phyloP scores from a whole-genome alignment of 2,329 filamentous ascomycete genomes.

The Periconia digitata region DNA sequence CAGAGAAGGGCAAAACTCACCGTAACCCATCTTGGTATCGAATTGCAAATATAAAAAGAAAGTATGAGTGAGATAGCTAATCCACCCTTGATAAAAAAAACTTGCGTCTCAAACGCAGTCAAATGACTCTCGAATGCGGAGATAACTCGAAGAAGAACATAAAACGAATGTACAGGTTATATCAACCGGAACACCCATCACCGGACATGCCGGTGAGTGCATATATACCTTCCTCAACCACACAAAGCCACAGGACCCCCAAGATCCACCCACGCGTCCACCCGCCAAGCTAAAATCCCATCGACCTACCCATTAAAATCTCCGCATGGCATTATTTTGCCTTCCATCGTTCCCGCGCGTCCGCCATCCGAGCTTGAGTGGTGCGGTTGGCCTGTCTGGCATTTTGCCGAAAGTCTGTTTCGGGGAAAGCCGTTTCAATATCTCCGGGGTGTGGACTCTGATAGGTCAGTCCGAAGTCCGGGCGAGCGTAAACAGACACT shows the following conservation, averaged over 20 bases:
- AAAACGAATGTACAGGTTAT: not conserved
- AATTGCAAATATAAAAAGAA: not conserved
- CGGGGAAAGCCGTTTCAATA: not conserved
- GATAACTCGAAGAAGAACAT: not conserved
- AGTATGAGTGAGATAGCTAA: not conserved
- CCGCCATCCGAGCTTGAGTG: not conserved
- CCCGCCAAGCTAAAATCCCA: not conserved
- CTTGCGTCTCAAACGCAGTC: not conserved
- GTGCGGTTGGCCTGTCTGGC: not conserved
- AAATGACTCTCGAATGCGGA: not conserved
- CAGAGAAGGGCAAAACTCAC: constrained; percentile 9
- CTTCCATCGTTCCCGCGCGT: not conserved
- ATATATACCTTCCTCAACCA: not conserved
- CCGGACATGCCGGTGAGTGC: not conserved
- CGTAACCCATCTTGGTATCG: constrained; percentile 25
- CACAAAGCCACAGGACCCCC: not conserved
- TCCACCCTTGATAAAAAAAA: not conserved
- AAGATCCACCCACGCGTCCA: not conserved
- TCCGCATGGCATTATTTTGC: not conserved
- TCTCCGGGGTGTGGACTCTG: not conserved
- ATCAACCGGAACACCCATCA: not conserved
- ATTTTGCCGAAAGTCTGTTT: not conserved
- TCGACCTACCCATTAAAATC: not conserved
- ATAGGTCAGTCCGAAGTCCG: not conserved
- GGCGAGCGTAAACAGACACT: not conserved